A percentile compares a stretch with the other conserved stretches of the same genome.
Conservation (phyloP, 176 grass and related monocot genomes). For the Thalia dealbata region DNA sequence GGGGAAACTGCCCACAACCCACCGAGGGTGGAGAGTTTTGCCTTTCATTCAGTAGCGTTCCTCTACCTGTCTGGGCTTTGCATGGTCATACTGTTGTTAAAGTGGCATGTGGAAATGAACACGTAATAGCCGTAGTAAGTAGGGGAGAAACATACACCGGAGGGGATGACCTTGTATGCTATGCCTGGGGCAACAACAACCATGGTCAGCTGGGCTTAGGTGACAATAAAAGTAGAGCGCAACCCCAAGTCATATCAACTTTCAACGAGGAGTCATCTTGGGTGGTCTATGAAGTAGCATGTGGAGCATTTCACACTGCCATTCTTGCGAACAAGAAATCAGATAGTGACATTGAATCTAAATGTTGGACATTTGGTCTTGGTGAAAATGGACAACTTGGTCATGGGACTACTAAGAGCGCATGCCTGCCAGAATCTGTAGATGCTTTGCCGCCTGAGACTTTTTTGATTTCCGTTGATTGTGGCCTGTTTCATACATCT, state of each 20-base stretch:
- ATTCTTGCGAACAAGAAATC: slow-evolving; percentile 79
- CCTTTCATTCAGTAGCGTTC: slow-evolving; percentile 33
- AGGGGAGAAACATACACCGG: slow-evolving; percentile 56
- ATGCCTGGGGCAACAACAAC: slow-evolving; percentile 80
- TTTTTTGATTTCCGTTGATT: slow-evolving; percentile 88
- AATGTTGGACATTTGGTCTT: slow-evolving; percentile 89
- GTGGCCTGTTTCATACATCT: slow-evolving; percentile 88
- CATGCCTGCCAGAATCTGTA: slow-evolving; percentile 58
- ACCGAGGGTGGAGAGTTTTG: slow-evolving; percentile 57
- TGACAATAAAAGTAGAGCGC: slow-evolving; percentile 58
- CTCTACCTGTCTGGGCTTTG: slow-evolving; percentile 85
- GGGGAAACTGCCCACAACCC: slow-evolving; percentile 67
- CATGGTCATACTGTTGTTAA: slow-evolving; percentile 81
- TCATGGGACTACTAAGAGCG: slow-evolving; percentile 60
- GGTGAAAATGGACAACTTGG: slow-evolving; percentile 94
- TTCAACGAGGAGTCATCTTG: slow-evolving; percentile 66
- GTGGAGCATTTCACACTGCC: slow-evolving; percentile 72
- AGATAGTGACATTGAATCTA: slow-evolving; percentile 68
- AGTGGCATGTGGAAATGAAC: slow-evolving; percentile 93
- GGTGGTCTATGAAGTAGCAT: slow-evolving; percentile 94
- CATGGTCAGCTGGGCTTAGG: slow-evolving; percentile 90
- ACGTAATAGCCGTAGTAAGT: slow-evolving; percentile 78
- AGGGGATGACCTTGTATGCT: slow-evolving; percentile 56
- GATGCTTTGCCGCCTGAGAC: slow-evolving; percentile 51
- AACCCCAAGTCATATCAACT: slow-evolving; percentile 43